phyloP scores from a whole-genome alignment of 371 early-diverging fungal genomes.

The Batkoa obscura region DNA sequence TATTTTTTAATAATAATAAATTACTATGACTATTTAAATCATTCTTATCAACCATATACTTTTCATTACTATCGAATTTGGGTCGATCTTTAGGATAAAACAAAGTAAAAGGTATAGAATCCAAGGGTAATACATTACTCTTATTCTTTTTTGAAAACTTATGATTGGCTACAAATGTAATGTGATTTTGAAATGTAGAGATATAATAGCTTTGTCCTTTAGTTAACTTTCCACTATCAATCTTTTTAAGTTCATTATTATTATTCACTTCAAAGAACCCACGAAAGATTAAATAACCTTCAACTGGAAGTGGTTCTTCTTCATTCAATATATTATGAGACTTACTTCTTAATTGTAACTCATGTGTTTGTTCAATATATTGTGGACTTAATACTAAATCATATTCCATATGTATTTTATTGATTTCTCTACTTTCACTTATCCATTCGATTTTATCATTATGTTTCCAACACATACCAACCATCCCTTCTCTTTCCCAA shows the following conservation, averaged over 20 bases:
- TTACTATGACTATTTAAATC: background rate
- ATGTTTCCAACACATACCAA: slow-evolving; percentile 1
- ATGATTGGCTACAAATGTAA: background rate
- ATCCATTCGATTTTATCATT: slow-evolving; percentile 3
- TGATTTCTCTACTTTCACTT: background rate
- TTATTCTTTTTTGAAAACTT: slow-evolving; percentile 1
- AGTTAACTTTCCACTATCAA: background rate
- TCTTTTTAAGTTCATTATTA: background rate
- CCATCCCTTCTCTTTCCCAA: background rate
- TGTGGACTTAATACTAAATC: slow-evolving; percentile 4
- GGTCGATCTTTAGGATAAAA: background rate
- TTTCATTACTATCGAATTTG: background rate
- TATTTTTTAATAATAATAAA: background rate
- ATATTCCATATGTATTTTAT: no score
- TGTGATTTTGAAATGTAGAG: background rate
- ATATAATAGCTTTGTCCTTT: slow-evolving; percentile 2
- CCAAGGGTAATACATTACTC: background rate
- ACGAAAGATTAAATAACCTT: slow-evolving; percentile 5
- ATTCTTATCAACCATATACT: background rate
- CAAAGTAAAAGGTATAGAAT: background rate
- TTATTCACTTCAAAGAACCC: background rate
- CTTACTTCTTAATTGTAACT: background rate
- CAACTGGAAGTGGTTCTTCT: background rate
- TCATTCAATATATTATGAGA: background rate
- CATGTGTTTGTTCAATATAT: slow-evolving; percentile 3